A percentile compares a stretch with the other conserved stretches of the same genome.
These are phyloP conservation scores for Aspergillus latus DNA, from an alignment of 2,329 filamentous ascomycete species.

Conservation along the genomic window DNA sequence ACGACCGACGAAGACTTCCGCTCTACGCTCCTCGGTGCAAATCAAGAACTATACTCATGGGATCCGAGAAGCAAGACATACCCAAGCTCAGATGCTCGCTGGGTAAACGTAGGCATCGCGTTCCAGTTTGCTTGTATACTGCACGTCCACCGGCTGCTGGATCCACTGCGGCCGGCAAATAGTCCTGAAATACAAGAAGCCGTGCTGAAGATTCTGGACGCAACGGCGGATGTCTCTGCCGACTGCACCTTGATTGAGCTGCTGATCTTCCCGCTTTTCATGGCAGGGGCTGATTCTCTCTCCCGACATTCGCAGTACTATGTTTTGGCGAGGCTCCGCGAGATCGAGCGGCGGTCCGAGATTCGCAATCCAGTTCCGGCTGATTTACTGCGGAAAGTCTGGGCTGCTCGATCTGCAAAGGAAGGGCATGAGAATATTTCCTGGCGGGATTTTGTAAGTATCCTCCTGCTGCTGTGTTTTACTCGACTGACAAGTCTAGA, in stretches of 20 bases:
- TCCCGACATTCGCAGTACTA: constrained; percentile 33
- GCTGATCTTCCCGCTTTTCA: constrained; percentile 31
- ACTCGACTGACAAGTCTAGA: constrained; percentile 17
- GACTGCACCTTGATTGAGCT: constrained; percentile 29
- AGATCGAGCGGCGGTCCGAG: constrained; percentile 29
- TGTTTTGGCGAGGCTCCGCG: constrained; percentile 26
- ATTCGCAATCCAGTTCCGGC: constrained; percentile 25
- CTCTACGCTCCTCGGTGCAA: constrained; percentile 19
- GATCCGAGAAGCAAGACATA: constrained; percentile 21
- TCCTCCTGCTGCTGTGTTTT: not conserved
- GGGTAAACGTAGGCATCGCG: constrained; percentile 27
- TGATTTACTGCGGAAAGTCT: constrained; percentile 27
- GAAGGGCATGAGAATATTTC: constrained; percentile 26
- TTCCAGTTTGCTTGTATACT: constrained; percentile 31
- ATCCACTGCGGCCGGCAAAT: constrained; percentile 22
- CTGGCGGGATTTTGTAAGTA: constrained; percentile 32
- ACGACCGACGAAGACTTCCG: constrained; percentile 22
- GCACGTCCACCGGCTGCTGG: constrained; percentile 28
- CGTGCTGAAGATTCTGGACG: constrained; percentile 28
- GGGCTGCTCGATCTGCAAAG: constrained; percentile 27
- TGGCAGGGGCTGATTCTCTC: constrained; percentile 31
- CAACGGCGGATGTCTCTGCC: constrained; percentile 25
- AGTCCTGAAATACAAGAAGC: constrained; percentile 26
- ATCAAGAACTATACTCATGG: constrained; percentile 27
- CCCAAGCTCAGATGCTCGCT: constrained; percentile 26